Evolutionary conservation across 495 filamentous ascomycete genomes (phyloP), one percentile per base, ranked within the genome.

Genomic region (Copromyces sp.): DNA sequence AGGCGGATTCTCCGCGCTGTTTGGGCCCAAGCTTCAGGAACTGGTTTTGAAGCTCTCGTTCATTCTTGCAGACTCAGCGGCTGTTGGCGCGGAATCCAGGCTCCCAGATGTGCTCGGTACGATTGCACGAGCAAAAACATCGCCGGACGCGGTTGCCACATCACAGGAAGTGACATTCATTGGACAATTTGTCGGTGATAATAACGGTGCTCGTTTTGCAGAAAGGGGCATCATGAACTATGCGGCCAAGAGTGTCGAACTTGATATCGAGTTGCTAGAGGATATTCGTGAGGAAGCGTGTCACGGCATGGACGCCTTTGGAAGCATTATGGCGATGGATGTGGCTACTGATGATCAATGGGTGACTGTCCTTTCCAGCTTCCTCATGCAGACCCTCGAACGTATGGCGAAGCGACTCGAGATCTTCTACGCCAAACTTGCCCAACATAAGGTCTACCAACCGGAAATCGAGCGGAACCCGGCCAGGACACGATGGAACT

Each of bases 41-140:
- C 81, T 86, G 20, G 84, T 84, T 9, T 80, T 87, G 70, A 86
- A 86, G 74, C 80, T 87, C 3, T 84, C 85, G 0, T 87, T 85
- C 75, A 78, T 78, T 6, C 73, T 86, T 12, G 83, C 85, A 7
- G 81, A 80, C 38, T 73, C 78, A 5, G 80, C 79, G 32, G 69
- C 78, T 8, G 68, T 75, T 3, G 79, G 77, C 16, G 76, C 76
- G 3, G 77, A 81, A 35, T 77, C 76, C 41, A 75, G 82, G 24
- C 77, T 87, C 1, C 84, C 84, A 11, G 85, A 86, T 53, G 80
- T 87, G 3, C 78, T 87, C 3, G 84, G 84, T n/a, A 82, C 81
- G 17, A 82, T 86, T 70, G 81, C 83, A 6, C 77, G 83, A 35
- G 85, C 84, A 38, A 83, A 86, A 71, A 83, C 83, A 3, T 84